Conservation (phyloP, 2,329 filamentous ascomycete species). For the Metarhizium guizhouense region DNA sequence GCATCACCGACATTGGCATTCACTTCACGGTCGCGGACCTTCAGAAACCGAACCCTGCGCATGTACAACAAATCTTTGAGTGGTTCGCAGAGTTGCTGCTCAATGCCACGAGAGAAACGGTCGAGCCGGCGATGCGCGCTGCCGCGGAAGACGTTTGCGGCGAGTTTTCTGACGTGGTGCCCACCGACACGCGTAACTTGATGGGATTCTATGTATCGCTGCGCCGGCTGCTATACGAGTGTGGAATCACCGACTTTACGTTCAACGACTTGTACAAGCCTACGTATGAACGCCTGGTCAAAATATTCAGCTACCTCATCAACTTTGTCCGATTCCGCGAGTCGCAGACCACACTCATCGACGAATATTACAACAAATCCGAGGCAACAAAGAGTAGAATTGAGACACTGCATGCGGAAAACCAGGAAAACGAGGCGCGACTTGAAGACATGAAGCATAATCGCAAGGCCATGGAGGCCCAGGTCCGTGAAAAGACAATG, state of each 20-base stretch:
- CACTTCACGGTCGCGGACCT: conserved; percentile 79
- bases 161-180: conserved; percentile 76
- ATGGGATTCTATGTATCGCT: conserved; percentile 93
- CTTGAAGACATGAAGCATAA: conserved; percentile 75
- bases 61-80: conserved; percentile 96
- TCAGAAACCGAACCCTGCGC: conserved; percentile 85
- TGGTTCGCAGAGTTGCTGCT: conserved; percentile 93
- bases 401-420: conserved; percentile 75
- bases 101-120: conserved; percentile 85
- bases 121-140: conserved; percentile 91
- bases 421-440: conserved; percentile 75
- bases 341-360: conserved; percentile 80
- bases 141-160: conserved; percentile 82
- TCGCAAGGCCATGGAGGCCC: conserved; percentile 68
- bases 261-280: conserved; percentile 89
- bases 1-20: conserved; percentile 94
- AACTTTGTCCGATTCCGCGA: conserved; percentile 98
- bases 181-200: conserved; percentile 80
- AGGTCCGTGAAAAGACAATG: conserved; percentile 75
- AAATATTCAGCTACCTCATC: conserved; percentile 96
- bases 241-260: conserved; percentile 86
- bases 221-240: conserved; percentile 71
- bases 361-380: conserved; percentile 86
- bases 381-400: conserved; percentile 82
- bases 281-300: conserved; percentile 80